A percentile compares a stretch with the other conserved stretches of the same genome.
Conservation (phyloP, 179 eudicot genomes). For the Patellifolia procumbens region DNA sequence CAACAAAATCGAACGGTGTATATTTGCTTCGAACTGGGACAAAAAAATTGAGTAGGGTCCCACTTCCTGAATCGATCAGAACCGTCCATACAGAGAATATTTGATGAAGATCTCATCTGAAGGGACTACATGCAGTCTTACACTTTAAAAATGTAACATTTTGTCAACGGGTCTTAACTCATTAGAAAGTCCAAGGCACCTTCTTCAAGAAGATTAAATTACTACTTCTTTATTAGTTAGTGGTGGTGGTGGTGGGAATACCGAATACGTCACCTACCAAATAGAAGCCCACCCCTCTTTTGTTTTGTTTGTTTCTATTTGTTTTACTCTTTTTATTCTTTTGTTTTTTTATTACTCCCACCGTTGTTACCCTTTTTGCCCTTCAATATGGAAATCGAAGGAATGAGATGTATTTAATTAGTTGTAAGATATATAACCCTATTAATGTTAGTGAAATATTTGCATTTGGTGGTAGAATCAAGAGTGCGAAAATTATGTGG, state of each 20-base stretch:
- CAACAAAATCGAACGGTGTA: neutral
- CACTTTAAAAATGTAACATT: neutral
- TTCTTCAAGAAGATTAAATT: conserved; percentile 9
- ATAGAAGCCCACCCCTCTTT: neutral
- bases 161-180: conserved; percentile 36
- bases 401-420: neutral
- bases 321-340: neutral
- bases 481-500: too few relatives aligned
- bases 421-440: neutral
- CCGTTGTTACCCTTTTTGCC: neutral
- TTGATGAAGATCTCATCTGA: neutral
- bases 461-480: too few relatives aligned
- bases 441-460: neutral
- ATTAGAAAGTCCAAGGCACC: conserved; percentile 30
- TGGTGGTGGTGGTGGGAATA: conserved; percentile 26
- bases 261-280: conserved; percentile 36
- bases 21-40: neutral
- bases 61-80: conserved; percentile 4
- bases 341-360: neutral
- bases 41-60: neutral
- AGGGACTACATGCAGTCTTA: neutral
- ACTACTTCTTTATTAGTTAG: neutral
- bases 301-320: neutral
- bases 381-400: neutral
- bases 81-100: conserved; percentile 19